Evolutionary conservation across 495 filamentous ascomycete genomes (phyloP).

Genomic region (Platismatia glauca): DNA sequence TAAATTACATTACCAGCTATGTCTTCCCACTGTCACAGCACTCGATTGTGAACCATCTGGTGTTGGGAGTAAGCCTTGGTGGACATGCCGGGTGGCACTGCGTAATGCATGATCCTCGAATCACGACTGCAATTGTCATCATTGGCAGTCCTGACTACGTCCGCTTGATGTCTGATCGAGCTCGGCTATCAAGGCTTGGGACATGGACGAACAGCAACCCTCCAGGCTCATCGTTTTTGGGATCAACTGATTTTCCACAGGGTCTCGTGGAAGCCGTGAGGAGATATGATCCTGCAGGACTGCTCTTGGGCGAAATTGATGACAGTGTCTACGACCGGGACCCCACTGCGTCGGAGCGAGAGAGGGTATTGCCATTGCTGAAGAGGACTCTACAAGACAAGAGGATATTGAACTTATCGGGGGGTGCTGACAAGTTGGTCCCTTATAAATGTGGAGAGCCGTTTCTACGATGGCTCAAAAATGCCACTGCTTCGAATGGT

Average conservation of each 20-base stretch:
- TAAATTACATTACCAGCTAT: slow-evolving; percentile 68
- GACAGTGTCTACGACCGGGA: slow-evolving; percentile 21
- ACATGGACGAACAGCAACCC: slow-evolving; percentile 47
- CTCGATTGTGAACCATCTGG: slow-evolving; percentile 59
- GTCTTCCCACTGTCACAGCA: slow-evolving; percentile 49
- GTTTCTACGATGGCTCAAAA: slow-evolving; percentile 64
- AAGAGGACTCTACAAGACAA: slow-evolving; percentile 55
- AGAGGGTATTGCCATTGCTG: slow-evolving; percentile 34
- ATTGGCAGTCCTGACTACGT: slow-evolving; percentile 88
- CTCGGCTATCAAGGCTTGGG: slow-evolving; percentile 58
- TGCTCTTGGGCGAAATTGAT: slow-evolving; percentile 48
- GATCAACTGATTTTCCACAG: slow-evolving; percentile 64
- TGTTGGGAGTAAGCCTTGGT: slow-evolving; percentile 75
- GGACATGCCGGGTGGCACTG: slow-evolving; percentile 84
- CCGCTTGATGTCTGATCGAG: slow-evolving; percentile 69
- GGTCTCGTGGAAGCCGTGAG: slow-evolving; percentile 53
- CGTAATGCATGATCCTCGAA: slow-evolving; percentile 65
- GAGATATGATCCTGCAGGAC: slow-evolving; percentile 59
- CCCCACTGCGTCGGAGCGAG: slow-evolving; percentile 38
- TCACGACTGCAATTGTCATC: slow-evolving; percentile 65
- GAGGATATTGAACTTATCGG: slow-evolving; percentile 66
- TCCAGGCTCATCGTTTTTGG: slow-evolving; percentile 57
- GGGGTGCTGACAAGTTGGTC: slow-evolving; percentile 73
- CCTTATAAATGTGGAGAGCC: slow-evolving; percentile 60
- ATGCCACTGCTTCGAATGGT: slow-evolving; percentile 34